phyloP scores from a whole-genome alignment of 2,329 filamentous ascomycete species.

The Aspergillus quadricinctus region DNA sequence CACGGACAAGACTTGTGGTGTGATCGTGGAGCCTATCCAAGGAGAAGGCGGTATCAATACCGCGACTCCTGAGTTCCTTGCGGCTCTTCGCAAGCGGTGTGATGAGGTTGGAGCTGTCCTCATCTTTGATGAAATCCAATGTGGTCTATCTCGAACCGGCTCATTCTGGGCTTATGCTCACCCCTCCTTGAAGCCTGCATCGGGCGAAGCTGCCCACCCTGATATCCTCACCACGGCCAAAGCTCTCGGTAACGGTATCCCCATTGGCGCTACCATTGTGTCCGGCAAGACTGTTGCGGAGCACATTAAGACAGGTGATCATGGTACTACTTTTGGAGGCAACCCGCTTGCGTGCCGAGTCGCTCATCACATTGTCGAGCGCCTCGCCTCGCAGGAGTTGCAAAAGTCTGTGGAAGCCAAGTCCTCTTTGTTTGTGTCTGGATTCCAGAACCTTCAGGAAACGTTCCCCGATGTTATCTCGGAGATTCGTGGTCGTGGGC shows the following conservation, averaged over 20 bases:
- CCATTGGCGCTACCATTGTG: constrained; percentile 77
- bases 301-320: constrained; percentile 71
- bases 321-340: constrained; percentile 90
- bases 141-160: constrained; percentile 82
- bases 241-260: constrained; percentile 93
- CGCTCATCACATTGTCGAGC: constrained; percentile 77
- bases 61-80: constrained; percentile 76
- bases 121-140: constrained; percentile 97
- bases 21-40: constrained; percentile 95
- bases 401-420: constrained; percentile 68
- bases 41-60: constrained; percentile 91
- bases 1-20: constrained; percentile 82
- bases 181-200: constrained; percentile 51
- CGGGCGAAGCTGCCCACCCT: constrained; percentile 68
- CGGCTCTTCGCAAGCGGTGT: constrained; percentile 77
- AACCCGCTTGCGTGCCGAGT: constrained; percentile 83
- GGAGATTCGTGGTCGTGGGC: constrained; percentile 75
- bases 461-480: constrained; percentile 67
- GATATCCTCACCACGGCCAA: constrained; percentile 94
- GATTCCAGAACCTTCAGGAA: constrained; percentile 54
- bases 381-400: constrained; percentile 67
- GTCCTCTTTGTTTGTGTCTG: constrained; percentile 54
- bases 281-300: constrained; percentile 61
- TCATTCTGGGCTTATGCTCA: constrained; percentile 81
- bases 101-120: constrained; percentile 82